These are phyloP conservation scores for Trichothecium sympodiale DNA, from an alignment of 2,329 filamentous ascomycete species.

Conservation along the genomic window DNA sequence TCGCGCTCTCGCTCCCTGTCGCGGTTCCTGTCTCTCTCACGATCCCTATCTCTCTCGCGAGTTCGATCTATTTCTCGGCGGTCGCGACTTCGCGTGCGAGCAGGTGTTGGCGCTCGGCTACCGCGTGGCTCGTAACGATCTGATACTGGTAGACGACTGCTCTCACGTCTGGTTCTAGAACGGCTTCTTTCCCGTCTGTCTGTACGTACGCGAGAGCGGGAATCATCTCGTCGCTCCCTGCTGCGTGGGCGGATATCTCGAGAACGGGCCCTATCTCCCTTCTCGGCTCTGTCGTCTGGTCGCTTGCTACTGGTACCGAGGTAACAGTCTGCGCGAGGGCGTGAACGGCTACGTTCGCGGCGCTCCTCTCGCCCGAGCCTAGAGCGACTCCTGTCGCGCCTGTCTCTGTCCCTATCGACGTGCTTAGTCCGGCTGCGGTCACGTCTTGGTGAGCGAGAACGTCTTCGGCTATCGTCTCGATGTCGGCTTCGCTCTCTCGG, in stretches of 20 bases:
- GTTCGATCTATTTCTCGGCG: constrained; percentile 13
- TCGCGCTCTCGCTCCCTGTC: too few species aligned
- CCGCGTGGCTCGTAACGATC: constrained; percentile 23
- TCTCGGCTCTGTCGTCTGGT: constrained; percentile 18
- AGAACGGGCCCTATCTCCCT: constrained; percentile 22
- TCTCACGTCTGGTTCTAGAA: constrained; percentile 18
- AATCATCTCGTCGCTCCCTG: constrained; percentile 16
- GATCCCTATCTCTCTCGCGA: constrained; percentile 11
- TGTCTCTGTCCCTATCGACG: constrained; percentile 19
- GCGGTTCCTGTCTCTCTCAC: constrained; percentile 9
- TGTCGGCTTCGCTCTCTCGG: constrained; percentile 5
- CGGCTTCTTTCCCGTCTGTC: constrained; percentile 20
- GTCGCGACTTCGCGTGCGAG: constrained; percentile 13
- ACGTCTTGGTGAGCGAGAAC: constrained; percentile 26
- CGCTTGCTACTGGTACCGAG: constrained; percentile 5
- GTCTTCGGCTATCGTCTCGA: constrained; percentile 2
- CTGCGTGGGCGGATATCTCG: constrained; percentile 16
- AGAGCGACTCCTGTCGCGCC: constrained; percentile 29
- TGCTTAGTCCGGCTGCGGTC: constrained; percentile 21
- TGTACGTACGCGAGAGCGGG: constrained; percentile 15
- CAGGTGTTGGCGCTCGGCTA: constrained; percentile 9
- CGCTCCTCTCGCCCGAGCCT: constrained; percentile 20
- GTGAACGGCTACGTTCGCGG: constrained; percentile 21
- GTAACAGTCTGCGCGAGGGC: constrained; percentile 14
- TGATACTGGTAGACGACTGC: constrained; percentile 16